Percentiles rank a stretch among this genome's conserved stretches.
Evolutionary conservation across 805 yeast species (phyloP).

Genomic region (Yamadazyma takamatsuzukensis): DNA sequence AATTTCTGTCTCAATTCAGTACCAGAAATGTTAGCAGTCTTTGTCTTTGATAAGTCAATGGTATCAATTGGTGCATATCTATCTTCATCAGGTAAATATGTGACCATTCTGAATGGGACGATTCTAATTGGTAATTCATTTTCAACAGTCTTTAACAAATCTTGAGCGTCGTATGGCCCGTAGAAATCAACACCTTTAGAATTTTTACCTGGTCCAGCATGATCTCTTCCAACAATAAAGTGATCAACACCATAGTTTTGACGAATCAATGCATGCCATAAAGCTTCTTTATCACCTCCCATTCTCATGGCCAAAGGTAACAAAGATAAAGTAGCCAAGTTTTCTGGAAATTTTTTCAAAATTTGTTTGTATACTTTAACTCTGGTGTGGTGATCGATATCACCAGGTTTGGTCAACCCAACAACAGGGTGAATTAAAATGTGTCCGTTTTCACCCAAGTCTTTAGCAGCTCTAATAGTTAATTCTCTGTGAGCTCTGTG

Average conservation of each 20-base stretch:
- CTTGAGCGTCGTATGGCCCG: conserved; percentile 97
- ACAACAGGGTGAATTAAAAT: conserved; percentile 95
- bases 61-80: conserved; percentile 94
- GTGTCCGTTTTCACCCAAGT: conserved; percentile 68
- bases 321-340: conserved; percentile 84
- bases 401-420: conserved; percentile 96
- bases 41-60: conserved; percentile 66
- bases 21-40: conserved; percentile 89
- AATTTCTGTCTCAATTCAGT: conserved; percentile 89
- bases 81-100: conserved; percentile 92
- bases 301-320: conserved; percentile 97
- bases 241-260: conserved; percentile 96
- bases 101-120: conserved; percentile 96
- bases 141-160: conserved; percentile 68
- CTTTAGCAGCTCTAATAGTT: conserved; percentile 95
- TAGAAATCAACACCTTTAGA: conserved; percentile 91
- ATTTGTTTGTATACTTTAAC: conserved; percentile 92
- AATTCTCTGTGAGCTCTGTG: conserved; percentile 97
- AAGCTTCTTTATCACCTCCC: conserved; percentile 98
- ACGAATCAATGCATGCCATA: conserved; percentile 97
- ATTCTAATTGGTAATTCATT: conserved; percentile 77
- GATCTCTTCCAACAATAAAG: conserved; percentile 97
- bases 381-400: conserved; percentile 95
- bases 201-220: conserved; percentile 91
- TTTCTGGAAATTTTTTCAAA: conserved; percentile 88